Conservation (phyloP, 768 basidiomycete genomes). For the Macrolepiota fuliginosa region DNA sequence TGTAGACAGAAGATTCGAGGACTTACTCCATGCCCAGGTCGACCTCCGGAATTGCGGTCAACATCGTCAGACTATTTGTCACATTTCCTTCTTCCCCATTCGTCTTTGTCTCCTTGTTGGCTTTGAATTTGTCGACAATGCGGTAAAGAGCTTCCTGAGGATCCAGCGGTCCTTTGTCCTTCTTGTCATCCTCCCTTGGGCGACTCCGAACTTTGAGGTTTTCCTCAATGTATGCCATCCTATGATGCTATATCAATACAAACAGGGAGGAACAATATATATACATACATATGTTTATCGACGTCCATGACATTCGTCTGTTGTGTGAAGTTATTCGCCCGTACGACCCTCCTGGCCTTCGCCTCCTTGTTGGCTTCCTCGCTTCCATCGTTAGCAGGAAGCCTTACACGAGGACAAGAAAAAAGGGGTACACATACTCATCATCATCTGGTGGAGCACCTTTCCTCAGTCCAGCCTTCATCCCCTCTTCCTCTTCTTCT, state of each 20-base stretch:
- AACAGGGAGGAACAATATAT: background rate
- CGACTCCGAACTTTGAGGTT: conserved; percentile 78
- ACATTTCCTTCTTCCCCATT: conserved; percentile 87
- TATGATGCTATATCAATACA: conserved; percentile 24
- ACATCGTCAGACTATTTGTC: conserved; percentile 90
- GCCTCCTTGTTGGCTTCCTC: conserved; percentile 68
- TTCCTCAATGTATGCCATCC: conserved; percentile 98
- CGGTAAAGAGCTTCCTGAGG: conserved; percentile 79
- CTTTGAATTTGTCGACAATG: conserved; percentile 66
- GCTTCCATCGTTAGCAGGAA: conserved; percentile 26
- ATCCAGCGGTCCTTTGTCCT: conserved; percentile 48
- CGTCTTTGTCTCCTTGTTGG: conserved; percentile 47
- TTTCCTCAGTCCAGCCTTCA: conserved; percentile 53
- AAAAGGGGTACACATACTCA: conserved; percentile 43
- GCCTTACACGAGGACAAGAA: background rate
- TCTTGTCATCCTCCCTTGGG: conserved; percentile 44
- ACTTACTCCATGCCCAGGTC: conserved; percentile 98
- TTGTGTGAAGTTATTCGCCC: conserved; percentile 93
- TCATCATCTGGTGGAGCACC: conserved; percentile 53
- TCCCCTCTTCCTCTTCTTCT: background rate
- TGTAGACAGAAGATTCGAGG: background rate
- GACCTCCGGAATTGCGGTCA: conserved; percentile 97
- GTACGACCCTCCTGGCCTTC: conserved; percentile 69
- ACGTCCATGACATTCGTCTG: conserved; percentile 96
- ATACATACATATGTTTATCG: conserved; percentile 93